A percentile compares a stretch with the other conserved stretches of the same genome.
phyloP scores from a whole-genome alignment of 2,329 filamentous ascomycete species.

The Bipolaris cookei region DNA sequence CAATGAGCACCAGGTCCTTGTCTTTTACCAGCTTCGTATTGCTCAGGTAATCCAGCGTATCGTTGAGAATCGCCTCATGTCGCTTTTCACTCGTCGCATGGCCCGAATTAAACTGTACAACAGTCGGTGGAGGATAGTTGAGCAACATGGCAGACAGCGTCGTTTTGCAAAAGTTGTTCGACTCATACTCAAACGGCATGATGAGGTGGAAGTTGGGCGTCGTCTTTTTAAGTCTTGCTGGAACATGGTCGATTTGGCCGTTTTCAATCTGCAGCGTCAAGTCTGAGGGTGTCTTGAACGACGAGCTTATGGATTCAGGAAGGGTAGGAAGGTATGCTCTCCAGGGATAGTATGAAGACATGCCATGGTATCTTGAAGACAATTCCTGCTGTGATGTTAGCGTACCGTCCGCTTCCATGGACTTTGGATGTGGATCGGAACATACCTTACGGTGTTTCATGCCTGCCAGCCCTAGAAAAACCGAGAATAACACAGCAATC shows the following conservation, averaged over 20 bases:
- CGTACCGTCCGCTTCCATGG: neutral
- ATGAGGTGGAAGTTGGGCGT: slow-evolving; percentile 61
- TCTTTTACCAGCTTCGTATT: slow-evolving; percentile 57
- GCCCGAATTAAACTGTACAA: slow-evolving; percentile 55
- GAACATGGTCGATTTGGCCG: slow-evolving; percentile 36
- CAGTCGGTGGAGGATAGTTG: slow-evolving; percentile 63
- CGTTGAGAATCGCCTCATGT: slow-evolving; percentile 55
- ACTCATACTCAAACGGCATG: slow-evolving; percentile 57
- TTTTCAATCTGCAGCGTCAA: slow-evolving; percentile 45
- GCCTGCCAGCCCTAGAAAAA: slow-evolving; percentile 31
- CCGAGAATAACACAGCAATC: slow-evolving; percentile 24
- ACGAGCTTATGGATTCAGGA: slow-evolving; percentile 33
- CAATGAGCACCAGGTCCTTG: slow-evolving; percentile 67
- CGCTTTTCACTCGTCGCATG: slow-evolving; percentile 35
- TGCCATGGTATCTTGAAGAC: slow-evolving; percentile 33
- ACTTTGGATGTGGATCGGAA: neutral
- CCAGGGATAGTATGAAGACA: slow-evolving; percentile 42
- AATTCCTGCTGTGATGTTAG: slow-evolving; percentile 27
- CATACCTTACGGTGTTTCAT: slow-evolving; percentile 29
- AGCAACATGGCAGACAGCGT: slow-evolving; percentile 64
- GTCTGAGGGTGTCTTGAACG: slow-evolving; percentile 43
- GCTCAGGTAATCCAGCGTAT: slow-evolving; percentile 57
- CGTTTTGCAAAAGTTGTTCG: slow-evolving; percentile 62
- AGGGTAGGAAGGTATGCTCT: slow-evolving; percentile 32
- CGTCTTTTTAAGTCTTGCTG: slow-evolving; percentile 39